phyloP scores from a whole-genome alignment of 2,329 filamentous ascomycete genomes.

The Botrytis hyacinthi region DNA sequence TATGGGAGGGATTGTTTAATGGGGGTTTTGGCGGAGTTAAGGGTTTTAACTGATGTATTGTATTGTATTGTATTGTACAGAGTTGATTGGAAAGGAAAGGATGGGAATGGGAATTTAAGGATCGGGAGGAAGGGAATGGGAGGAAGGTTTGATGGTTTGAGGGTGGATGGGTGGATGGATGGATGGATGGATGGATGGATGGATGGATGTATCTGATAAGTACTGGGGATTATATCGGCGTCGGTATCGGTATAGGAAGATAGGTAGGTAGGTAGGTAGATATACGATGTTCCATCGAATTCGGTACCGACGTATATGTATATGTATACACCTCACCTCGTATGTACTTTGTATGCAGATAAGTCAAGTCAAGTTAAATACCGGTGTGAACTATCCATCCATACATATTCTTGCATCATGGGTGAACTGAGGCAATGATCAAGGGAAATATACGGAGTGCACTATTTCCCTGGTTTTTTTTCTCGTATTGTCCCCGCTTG shows the following conservation, averaged over 20 bases:
- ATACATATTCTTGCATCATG: neutral
- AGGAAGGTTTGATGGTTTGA: no score
- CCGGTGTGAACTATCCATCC: neutral
- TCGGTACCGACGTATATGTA: neutral
- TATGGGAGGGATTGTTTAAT: no score
- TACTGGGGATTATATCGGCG: neutral
- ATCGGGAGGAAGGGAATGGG: no score
- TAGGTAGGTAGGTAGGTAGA: neutral
- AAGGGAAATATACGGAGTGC: neutral
- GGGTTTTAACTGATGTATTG: no score
- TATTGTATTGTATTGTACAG: no score
- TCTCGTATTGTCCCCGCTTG: conserved; percentile 4
- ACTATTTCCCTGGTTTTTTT: neutral
- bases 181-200: neutral
- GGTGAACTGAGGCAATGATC: neutral
- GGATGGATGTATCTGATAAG: neutral
- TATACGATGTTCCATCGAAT: neutral
- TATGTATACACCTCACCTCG: no score
- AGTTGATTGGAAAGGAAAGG: no score
- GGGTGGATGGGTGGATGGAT: no score
- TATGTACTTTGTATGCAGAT: neutral
- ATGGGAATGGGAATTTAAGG: no score
- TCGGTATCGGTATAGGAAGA: neutral
- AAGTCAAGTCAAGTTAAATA: neutral
- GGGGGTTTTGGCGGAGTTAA: no score